Evolutionary conservation across 1,284 basidiomycete genomes (phyloP).

Genomic region (Pseudozyma pruni): DNA sequence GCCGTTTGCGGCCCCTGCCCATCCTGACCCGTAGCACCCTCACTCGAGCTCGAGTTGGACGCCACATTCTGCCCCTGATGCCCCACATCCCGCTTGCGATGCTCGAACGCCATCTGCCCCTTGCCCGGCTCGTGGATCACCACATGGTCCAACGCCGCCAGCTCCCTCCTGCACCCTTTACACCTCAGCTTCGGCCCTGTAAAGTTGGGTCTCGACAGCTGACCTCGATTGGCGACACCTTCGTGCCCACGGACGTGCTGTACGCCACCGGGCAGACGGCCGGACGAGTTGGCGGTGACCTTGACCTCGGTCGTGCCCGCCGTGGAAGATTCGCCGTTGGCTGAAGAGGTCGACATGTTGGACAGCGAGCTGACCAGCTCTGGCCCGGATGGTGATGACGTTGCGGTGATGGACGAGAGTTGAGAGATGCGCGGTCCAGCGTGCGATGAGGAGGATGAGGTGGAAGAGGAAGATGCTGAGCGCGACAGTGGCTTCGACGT

Average conservation of each 20-base stretch:
- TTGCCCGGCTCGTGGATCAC: conserved; percentile 62
- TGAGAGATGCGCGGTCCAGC: conserved; percentile 7
- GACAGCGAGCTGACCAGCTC: conserved; percentile 4
- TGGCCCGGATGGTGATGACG: neutral
- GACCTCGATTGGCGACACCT: conserved; percentile 26
- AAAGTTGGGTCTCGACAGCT: conserved; percentile 37
- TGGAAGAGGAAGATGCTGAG: conserved; percentile 12
- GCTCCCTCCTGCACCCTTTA: conserved; percentile 59
- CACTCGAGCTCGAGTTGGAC: neutral
- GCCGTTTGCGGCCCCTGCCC: neutral
- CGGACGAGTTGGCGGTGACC: conserved; percentile 44
- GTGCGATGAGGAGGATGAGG: conserved; percentile 8
- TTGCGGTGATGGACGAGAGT: conserved; percentile 7
- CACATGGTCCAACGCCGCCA: conserved; percentile 60
- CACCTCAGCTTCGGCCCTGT: conserved; percentile 54
- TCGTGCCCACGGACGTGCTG: conserved; percentile 44
- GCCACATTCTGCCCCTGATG: conserved; percentile 3
- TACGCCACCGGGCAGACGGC: conserved; percentile 52
- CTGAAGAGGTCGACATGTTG: conserved; percentile 6
- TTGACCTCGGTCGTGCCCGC: conserved; percentile 30
- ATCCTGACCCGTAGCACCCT: neutral
- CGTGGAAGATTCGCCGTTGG: neutral
- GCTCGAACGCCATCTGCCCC: conserved; percentile 63
- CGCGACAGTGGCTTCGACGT: conserved; percentile 10
- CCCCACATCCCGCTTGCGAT: conserved; percentile 43